Conservation (phyloP, 345 rosid species). For the Camelina laxa region DNA sequence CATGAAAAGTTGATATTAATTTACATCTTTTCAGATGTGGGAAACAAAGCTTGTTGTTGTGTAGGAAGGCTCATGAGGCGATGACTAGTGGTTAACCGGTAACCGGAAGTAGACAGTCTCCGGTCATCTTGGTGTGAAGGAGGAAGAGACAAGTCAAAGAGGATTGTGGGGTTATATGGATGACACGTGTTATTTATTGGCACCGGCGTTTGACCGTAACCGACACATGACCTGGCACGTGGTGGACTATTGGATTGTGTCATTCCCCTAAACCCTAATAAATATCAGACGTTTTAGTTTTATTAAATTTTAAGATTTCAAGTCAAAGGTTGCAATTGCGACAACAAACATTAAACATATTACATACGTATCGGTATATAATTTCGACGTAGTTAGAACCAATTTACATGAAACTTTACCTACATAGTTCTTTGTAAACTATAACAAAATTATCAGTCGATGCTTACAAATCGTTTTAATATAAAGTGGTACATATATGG, state of each 20-base stretch:
- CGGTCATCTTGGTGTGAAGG: constrained; percentile 32
- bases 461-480: not conserved
- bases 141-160: constrained; percentile 45
- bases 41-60: not conserved
- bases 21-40: no score
- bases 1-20: not conserved
- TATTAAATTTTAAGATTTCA: constrained; percentile 8
- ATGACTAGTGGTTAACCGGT: constrained; percentile 45
- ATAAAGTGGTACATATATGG: not conserved
- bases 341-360: not conserved
- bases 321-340: constrained; percentile 15
- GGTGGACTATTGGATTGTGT: constrained; percentile 42
- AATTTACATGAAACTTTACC: not conserved
- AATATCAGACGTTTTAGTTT: constrained; percentile 34
- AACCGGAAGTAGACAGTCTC: constrained; percentile 41
- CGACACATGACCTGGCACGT: constrained; percentile 65
- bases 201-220: constrained; percentile 86
- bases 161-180: constrained; percentile 23
- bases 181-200: constrained; percentile 56
- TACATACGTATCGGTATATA: not conserved
- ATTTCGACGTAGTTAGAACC: not conserved
- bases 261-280: constrained; percentile 32
- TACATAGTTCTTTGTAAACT: not conserved
- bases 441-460: not conserved
- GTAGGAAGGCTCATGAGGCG: constrained; percentile 40